A percentile compares a stretch with the other conserved stretches of the same genome.
phyloP scores from a whole-genome alignment of 1,284 basidiomycete genomes.

The Cryptococcus wingfieldii region DNA sequence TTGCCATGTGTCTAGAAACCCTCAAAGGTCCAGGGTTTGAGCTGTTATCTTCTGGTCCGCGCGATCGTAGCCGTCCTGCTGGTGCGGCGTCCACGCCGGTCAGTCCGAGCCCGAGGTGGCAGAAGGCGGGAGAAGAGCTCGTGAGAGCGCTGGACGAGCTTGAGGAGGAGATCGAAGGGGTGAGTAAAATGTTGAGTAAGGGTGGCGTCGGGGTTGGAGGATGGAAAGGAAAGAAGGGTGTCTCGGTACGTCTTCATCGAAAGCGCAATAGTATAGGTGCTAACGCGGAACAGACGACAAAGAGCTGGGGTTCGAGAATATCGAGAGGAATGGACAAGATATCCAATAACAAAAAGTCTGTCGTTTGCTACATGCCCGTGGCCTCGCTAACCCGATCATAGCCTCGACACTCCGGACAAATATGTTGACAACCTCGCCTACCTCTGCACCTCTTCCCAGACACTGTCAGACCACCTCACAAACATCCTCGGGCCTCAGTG shows the following conservation, averaged over 20 bases:
- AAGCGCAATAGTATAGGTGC: neutral
- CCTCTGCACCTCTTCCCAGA: slow-evolving; percentile 69
- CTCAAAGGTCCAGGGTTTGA: slow-evolving; percentile 48
- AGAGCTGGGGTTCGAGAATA: slow-evolving; percentile 72
- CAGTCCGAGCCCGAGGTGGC: slow-evolving; percentile 51
- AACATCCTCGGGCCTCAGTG: slow-evolving; percentile 56
- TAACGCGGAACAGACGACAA: slow-evolving; percentile 22
- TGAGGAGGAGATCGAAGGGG: slow-evolving; percentile 76
- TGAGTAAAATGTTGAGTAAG: slow-evolving; percentile 84
- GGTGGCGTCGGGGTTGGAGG: slow-evolving; percentile 61
- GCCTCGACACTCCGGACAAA: slow-evolving; percentile 77
- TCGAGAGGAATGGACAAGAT: slow-evolving; percentile 82
- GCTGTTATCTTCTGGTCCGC: slow-evolving; percentile 50
- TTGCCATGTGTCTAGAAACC: slow-evolving; percentile 26
- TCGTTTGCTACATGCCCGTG: slow-evolving; percentile 17
- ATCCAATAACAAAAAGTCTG: slow-evolving; percentile 83
- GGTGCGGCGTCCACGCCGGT: slow-evolving; percentile 26
- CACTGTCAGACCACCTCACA: slow-evolving; percentile 80
- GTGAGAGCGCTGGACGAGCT: slow-evolving; percentile 58
- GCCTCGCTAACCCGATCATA: slow-evolving; percentile 41
- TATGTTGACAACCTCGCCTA: slow-evolving; percentile 76
- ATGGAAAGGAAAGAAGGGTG: slow-evolving; percentile 77
- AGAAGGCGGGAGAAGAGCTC: slow-evolving; percentile 58
- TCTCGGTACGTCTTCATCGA: slow-evolving; percentile 53
- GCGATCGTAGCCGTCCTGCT: slow-evolving; percentile 31